phyloP scores from a whole-genome alignment of 306 rosid genomes.

The Parietaria judaica region DNA sequence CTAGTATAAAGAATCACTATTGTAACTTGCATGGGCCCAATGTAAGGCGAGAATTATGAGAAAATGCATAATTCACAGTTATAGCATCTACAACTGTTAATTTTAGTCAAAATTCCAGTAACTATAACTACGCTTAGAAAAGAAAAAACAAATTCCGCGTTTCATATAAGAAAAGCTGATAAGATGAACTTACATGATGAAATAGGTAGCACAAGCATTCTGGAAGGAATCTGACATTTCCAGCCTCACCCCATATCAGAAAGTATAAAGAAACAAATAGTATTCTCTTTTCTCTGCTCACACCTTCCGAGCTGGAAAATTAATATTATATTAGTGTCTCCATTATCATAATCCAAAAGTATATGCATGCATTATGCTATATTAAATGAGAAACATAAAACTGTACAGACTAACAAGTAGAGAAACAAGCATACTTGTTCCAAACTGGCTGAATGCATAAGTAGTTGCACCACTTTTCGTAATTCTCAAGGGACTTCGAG shows the following conservation, averaged over 20 bases:
- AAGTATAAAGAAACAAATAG: slow-evolving; percentile 62
- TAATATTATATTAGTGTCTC: background rate
- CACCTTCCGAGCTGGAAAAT: slow-evolving; percentile 45
- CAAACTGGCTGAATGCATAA: slow-evolving; percentile 82
- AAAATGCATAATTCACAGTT: no score
- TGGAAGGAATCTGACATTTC: slow-evolving; percentile 87
- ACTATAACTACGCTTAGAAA: no score
- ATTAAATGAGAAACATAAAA: slow-evolving; percentile 8
- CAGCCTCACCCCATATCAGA: slow-evolving; percentile 92
- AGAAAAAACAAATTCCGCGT: no score
- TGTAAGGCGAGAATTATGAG: no score
- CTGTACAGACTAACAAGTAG: background rate
- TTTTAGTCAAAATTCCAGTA: no score
- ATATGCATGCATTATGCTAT: slow-evolving; percentile 6
- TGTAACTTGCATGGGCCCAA: no score
- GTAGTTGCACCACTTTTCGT: slow-evolving; percentile 75
- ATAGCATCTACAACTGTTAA: no score
- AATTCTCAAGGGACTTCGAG: slow-evolving; percentile 73
- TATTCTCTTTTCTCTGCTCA: slow-evolving; percentile 65
- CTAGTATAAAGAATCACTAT: no score
- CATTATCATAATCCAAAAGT: slow-evolving; percentile 11
- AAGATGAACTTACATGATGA: slow-evolving; percentile 72
- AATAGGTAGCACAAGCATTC: slow-evolving; percentile 99
- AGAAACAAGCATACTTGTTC: slow-evolving; percentile 53
- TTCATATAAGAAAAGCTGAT: background rate